Evolutionary conservation across 176 grass and related monocot species (phyloP).

Genomic region (Cocos nucifera): DNA sequence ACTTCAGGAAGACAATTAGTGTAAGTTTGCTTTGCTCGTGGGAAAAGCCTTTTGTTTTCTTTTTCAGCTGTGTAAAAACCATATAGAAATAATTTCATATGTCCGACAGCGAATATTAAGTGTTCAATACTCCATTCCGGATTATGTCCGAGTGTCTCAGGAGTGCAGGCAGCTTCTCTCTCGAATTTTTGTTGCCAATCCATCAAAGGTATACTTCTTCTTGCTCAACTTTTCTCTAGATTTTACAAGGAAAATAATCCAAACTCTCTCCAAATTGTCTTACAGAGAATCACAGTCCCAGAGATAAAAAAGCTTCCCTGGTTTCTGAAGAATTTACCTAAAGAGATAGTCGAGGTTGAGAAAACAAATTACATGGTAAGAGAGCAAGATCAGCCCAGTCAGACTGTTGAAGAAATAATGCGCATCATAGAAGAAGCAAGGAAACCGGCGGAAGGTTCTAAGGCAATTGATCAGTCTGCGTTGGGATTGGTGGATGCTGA

Average conservation of each 20-base stretch:
- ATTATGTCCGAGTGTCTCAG: constrained; percentile 69
- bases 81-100: constrained; percentile 1
- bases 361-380: constrained; percentile 37
- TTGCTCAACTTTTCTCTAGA: neutral
- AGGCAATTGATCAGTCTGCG: constrained; percentile 13
- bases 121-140: constrained; percentile 77
- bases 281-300: constrained; percentile 79
- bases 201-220: constrained; percentile 55
- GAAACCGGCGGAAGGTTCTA: constrained; percentile 35
- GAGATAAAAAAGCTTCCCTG: constrained; percentile 86
- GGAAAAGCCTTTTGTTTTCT: neutral
- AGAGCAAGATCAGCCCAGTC: constrained; percentile 13
- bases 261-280: neutral
- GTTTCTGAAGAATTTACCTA: constrained; percentile 78
- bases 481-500: constrained; percentile 44
- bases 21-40: constrained; percentile 21
- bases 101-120: constrained; percentile 71
- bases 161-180: constrained; percentile 75
- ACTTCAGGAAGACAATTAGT: constrained; percentile 78
- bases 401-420: constrained; percentile 80
- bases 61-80: neutral
- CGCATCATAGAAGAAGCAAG: constrained; percentile 70
- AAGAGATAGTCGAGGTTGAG: constrained; percentile 62
- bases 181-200: constrained; percentile 83
- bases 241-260: neutral